Conservation (phyloP, 768 basidiomycete genomes). For the Psilocybe tampanensis region DNA sequence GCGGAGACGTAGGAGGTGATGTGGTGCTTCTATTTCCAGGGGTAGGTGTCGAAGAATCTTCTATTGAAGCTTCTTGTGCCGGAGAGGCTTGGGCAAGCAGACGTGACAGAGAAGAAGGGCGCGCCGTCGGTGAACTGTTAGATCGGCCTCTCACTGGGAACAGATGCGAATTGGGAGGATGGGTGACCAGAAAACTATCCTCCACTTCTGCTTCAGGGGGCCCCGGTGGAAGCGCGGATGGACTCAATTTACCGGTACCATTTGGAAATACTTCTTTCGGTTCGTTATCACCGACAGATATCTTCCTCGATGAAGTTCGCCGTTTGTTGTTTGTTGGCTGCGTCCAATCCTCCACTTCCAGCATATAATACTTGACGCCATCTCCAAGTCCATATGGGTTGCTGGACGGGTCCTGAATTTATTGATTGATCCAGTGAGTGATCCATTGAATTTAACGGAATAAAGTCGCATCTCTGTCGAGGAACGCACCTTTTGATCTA, state of each 20-base stretch:
- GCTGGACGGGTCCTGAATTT: conserved; percentile 68
- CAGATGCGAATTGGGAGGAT: conserved; percentile 67
- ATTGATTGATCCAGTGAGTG: conserved; percentile 33
- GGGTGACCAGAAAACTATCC: conserved; percentile 66
- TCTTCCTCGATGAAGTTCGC: conserved; percentile 53
- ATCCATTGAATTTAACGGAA: conserved; percentile 8
- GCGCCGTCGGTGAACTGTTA: conserved; percentile 67
- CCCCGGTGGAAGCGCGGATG: conserved; percentile 53
- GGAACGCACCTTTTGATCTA: conserved; percentile 69
- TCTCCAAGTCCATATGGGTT: conserved; percentile 91
- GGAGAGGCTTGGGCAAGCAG: conserved; percentile 74
- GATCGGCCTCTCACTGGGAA: conserved; percentile 66
- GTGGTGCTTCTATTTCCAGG: conserved; percentile 29
- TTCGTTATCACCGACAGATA: conserved; percentile 46
- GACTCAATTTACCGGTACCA: conserved; percentile 22
- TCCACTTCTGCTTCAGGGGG: conserved; percentile 75
- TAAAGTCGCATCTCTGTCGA: conserved; percentile 15
- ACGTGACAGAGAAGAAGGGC: conserved; percentile 80
- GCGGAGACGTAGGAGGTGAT: conserved; percentile 37
- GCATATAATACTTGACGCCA: conserved; percentile 91
- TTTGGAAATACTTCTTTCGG: conserved; percentile 33
- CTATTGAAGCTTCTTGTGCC: conserved; percentile 37
- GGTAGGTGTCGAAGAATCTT: conserved; percentile 5
- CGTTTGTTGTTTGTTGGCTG: conserved; percentile 71
- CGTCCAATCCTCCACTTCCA: conserved; percentile 94